Evolutionary conservation across 1,139 yeast genomes (phyloP).

Genomic region (Debaryomycetaceae sp.): DNA sequence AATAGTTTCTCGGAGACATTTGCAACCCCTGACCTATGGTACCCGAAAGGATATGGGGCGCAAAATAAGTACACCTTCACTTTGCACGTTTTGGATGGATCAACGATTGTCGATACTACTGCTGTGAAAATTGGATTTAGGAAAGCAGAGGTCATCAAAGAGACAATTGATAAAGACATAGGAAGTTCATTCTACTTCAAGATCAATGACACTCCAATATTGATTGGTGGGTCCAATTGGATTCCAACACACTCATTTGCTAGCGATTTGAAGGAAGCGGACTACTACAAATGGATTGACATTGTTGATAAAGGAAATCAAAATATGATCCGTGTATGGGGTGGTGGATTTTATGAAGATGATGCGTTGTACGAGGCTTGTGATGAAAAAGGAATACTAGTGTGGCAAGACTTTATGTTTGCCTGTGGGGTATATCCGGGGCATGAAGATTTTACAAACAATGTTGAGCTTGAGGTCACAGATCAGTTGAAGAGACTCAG

Average conservation of each 20-base stretch:
- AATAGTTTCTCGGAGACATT: slow-evolving; percentile 3
- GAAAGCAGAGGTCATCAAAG: slow-evolving; percentile 35
- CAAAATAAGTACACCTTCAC: slow-evolving; percentile 29
- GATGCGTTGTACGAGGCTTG: slow-evolving; percentile 41
- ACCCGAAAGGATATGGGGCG: slow-evolving; percentile 35
- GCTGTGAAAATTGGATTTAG: slow-evolving; percentile 29
- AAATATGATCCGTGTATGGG: slow-evolving; percentile 48
- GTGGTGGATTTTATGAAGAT: slow-evolving; percentile 45
- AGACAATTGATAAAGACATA: slow-evolving; percentile 20
- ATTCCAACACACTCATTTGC: slow-evolving; percentile 44
- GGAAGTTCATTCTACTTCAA: slow-evolving; percentile 41
- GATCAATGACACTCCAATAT: slow-evolving; percentile 36
- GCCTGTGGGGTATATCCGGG: slow-evolving; percentile 51
- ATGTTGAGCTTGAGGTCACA: slow-evolving; percentile 29
- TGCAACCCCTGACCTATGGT: slow-evolving; percentile 34
- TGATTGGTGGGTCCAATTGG: slow-evolving; percentile 43
- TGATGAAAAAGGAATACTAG: slow-evolving; percentile 39
- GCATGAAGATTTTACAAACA: slow-evolving; percentile 21
- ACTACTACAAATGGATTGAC: slow-evolving; percentile 32
- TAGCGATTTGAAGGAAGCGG: slow-evolving; percentile 24
- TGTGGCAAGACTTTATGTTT: slow-evolving; percentile 54
- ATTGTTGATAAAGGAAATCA: slow-evolving; percentile 35
- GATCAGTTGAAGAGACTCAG: slow-evolving; percentile 36
- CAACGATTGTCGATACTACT: neutral
- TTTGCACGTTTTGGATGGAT: slow-evolving; percentile 8